Evolutionary conservation across 129 eudicot species (phyloP), one percentile per base, ranked within the genome.

Genomic region (Tagetes erecta): DNA sequence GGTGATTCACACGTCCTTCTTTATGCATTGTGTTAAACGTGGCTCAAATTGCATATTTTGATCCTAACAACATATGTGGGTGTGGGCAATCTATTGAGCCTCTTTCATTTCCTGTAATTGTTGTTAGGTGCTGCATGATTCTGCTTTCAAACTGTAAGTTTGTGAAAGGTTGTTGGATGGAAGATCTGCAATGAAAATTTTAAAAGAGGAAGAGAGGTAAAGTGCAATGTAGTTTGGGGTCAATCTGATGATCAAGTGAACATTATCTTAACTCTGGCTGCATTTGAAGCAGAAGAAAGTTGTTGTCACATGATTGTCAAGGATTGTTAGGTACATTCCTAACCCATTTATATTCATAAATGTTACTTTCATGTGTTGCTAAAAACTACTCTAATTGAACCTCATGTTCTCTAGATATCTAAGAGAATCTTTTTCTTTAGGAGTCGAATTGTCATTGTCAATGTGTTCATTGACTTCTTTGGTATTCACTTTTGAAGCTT

Each of bases 291-390:
- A 3, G 42, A 35, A 60, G 66, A 36, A 20, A 60, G 66, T 60
- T 60, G 66, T 35, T 11, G 27, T 20, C 42, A 60, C 66, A 10
- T 60, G 66, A 60, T 60, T 34, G 66, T 42, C 64, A 60, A 35
- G 66, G 66, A 60, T 60, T 60, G 42, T 35, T 60, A 10, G 66
- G 66, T 59, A 59, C 40, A 59, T 56, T 27, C 36, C 63, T 56
- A 56, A 30, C 63, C 63, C 63, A 30, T 56, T 56, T 56, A 56
- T 56, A 56, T 30, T 30, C 63, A 56, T 56, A 6, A 56, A 30
- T 56, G 63, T 56, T 56, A 13, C 35, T 56, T 30, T 56, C 37
- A 30, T 56, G 63, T 56, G 27, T 56, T 56, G 27, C 30, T 30
- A 58, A 33, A 13, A 58, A 58, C 65, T 58, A 33, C 34, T 33